These are phyloP conservation scores for Ogataea nonfermentans DNA, from an alignment of 805 yeast genomes.

Conservation along the genomic window DNA sequence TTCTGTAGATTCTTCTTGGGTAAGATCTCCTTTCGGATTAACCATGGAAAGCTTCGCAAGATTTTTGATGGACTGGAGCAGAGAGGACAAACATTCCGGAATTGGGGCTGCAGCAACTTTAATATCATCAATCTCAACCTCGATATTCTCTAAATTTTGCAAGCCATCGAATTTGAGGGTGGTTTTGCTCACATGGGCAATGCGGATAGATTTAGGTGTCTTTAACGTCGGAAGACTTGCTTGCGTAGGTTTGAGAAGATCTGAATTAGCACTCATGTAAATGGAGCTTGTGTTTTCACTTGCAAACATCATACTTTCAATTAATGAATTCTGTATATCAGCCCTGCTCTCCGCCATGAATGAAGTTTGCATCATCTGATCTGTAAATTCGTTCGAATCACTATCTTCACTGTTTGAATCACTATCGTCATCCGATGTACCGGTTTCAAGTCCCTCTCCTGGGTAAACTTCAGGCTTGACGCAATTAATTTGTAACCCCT, in stretches of 20 bases:
- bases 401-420: slow-evolving; percentile 26
- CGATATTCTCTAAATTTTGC: slow-evolving; percentile 35
- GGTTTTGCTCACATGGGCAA: slow-evolving; percentile 38
- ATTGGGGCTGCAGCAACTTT: slow-evolving; percentile 46
- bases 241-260: slow-evolving; percentile 33
- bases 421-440: slow-evolving; percentile 7
- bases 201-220: slow-evolving; percentile 14
- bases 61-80: slow-evolving; percentile 40
- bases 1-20: slow-evolving; percentile 17
- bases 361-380: slow-evolving; percentile 36
- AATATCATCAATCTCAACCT: slow-evolving; percentile 39
- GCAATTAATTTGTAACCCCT: slow-evolving; percentile 41
- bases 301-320: slow-evolving; percentile 62
- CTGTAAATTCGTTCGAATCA: slow-evolving; percentile 37
- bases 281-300: slow-evolving; percentile 68
- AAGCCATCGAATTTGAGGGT: slow-evolving; percentile 49
- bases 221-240: neutral
- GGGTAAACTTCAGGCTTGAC: slow-evolving; percentile 40
- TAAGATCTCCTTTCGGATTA: too few species aligned
- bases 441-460: slow-evolving; percentile 25
- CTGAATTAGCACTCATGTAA: slow-evolving; percentile 79
- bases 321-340: slow-evolving; percentile 36
- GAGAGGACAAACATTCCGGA: slow-evolving; percentile 37
- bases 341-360: slow-evolving; percentile 31
- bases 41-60: slow-evolving; percentile 20